Conservation (phyloP, 2,329 filamentous ascomycete species). For the Penicillium griseofulvum region DNA sequence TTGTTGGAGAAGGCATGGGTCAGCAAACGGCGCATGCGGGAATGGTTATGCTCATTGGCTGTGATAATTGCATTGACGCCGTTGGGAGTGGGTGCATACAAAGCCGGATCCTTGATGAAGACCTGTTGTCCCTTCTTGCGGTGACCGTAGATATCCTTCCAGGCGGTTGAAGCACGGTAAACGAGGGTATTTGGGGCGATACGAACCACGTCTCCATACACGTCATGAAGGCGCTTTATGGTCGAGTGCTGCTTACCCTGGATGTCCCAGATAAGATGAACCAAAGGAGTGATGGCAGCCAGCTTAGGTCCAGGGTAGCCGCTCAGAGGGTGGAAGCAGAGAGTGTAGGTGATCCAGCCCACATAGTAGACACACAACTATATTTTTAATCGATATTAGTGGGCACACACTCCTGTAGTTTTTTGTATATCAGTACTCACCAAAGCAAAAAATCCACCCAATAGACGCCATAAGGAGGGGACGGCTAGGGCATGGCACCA, state of each 20-base stretch:
- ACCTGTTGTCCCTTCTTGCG: constrained; percentile 23
- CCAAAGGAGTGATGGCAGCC: constrained; percentile 26
- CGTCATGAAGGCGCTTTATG: constrained; percentile 22
- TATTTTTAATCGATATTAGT: not conserved
- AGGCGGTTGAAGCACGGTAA: constrained; percentile 30
- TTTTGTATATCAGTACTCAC: constrained; percentile 4
- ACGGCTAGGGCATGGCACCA: not conserved
- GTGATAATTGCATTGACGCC: constrained; percentile 26
- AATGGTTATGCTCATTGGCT: constrained; percentile 27
- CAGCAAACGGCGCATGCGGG: constrained; percentile 33
- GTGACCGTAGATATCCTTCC: constrained; percentile 39
- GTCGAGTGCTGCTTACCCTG: constrained; percentile 16
- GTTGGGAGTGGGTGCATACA: constrained; percentile 22
- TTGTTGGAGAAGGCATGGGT: constrained; percentile 37
- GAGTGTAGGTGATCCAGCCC: constrained; percentile 21
- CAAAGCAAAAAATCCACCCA: not conserved
- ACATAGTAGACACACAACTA: constrained; percentile 6
- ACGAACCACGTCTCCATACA: constrained; percentile 37
- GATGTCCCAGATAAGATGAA: constrained; percentile 19
- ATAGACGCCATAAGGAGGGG: not conserved
- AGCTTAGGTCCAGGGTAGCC: constrained; percentile 34
- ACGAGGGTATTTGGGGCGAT: constrained; percentile 41
- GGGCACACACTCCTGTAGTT: not conserved
- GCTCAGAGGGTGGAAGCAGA: constrained; percentile 32
- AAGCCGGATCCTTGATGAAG: constrained; percentile 26